Evolutionary conservation across 225 moss, liverwort and hornwort species (phyloP), one percentile per base, ranked within the genome.

Genomic region (Physcomitrellopsis africana): DNA sequence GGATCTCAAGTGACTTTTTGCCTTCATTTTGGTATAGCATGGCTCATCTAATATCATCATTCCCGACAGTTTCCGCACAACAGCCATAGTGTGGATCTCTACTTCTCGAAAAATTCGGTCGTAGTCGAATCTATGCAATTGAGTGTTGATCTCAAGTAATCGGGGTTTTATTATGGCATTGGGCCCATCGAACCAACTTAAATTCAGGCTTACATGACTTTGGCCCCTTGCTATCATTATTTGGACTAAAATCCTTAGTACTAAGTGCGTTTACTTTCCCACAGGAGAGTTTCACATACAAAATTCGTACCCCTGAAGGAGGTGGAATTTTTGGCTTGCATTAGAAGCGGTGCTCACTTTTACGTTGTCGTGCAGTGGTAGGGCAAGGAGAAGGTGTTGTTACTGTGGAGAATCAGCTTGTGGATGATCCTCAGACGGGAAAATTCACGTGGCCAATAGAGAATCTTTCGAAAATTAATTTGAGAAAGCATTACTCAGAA

Each of bases 361-460:
- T 23, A 13, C 27, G 57, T 79, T 57, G 49, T 66, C 73, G 27
- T 78, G 86, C 92, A 99, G 99, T 99, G 10, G 99, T 95, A 82
- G 95, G 92, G 58, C 95, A 99, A 88, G 93, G 93, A 51, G 99
- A 99, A 86, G 86, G 90, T 56, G 89, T 93, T 77, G 86, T 95
- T 68, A 99, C 99, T 65, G 93, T 90, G 83, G 95, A 95, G 88
- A 99, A 99, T 87, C 93, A 95, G 81, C 99, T 95, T 56, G 95
- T 93, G 80, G 99, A 99, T 79, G 99, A 99, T 93, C 95, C 99
- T 63, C 99, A 99, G 80, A 99, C 93, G 22, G 99, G 95, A 63
- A 99, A 99, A 89, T 99, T 95, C 82, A 93, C 95, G 14, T 99
- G 95, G 99, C 93, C 95, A 18, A 93, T 99, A 75, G 99, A 95